Evolutionary conservation across 2,329 filamentous ascomycete genomes (phyloP), one percentile per base, ranked within the genome.

Genomic region (Aureobasidium mangrovei): DNA sequence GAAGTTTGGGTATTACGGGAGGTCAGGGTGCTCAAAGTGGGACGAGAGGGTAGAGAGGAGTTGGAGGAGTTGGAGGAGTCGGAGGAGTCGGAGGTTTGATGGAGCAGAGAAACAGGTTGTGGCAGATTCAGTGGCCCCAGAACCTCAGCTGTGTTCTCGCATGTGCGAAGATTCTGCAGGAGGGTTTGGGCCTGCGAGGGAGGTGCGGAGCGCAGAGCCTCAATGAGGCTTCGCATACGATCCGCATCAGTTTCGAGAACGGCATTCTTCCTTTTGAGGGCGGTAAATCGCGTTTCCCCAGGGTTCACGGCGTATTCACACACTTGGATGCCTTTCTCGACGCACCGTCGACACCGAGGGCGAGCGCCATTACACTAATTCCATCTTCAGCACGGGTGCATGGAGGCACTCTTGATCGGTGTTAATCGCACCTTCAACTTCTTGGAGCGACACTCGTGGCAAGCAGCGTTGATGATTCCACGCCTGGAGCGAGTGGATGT

Each of bases 241-340:
- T 55, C 53, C 7, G 42, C 18, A 27, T 55, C 53, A 7, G 41
- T 48, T 2, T 32, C 31, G 5, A 55, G 43, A n/a, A 26, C 35
- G 12, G 38, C 53, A 43, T 55, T 55, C n/a, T 49, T 55, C 18
- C 51, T 54, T 10, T 54, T 54, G 8, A 54, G 4, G 26, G 41
- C 43, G 33, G 41, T 54, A n/a, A 45, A 54, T n/a, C 51, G 51
- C 9, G 51, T 54, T 39, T 54, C 51, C 9, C 51, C 51, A 2
- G 51, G 41, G 12, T 45, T 42, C 4, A 54, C 51, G 24, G 35
- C 33, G 28, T 54, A 54, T 18, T 39, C 35, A 35, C 51, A 54
- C 7, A 24, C 32, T 35, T 45, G 28, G 18, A 29, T 32, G n/a
- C 51, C 51, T 33, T 46, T 45, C 7, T 26, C 33, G 9, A 32